Conservation (phyloP, 257 asterid species). For the Fraxinus excelsior region DNA sequence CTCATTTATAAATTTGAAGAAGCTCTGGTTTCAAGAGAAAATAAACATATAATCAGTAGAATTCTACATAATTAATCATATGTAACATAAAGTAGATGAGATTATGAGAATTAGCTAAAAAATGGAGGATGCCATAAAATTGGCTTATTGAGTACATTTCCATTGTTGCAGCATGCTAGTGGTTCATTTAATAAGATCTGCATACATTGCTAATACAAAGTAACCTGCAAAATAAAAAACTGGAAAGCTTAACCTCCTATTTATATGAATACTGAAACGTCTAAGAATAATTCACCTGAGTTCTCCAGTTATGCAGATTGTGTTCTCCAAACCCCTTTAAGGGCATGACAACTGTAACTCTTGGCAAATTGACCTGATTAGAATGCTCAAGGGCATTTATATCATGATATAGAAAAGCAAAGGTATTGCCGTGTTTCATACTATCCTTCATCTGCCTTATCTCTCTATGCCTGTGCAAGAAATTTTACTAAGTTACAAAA, state of each 20-base stretch:
- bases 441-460: slow-evolving; percentile 58
- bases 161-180: neutral
- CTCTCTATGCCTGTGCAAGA: slow-evolving; percentile 76
- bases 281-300: slow-evolving; percentile 61
- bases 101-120: slow-evolving; percentile 2
- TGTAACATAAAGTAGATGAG: slow-evolving; percentile 16
- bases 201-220: slow-evolving; percentile 4
- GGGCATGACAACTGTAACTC: slow-evolving; percentile 94
- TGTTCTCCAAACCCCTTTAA: slow-evolving; percentile 97
- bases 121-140: slow-evolving; percentile 13
- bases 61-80: neutral
- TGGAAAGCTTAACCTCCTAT: slow-evolving; percentile 13
- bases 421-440: slow-evolving; percentile 62
- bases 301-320: slow-evolving; percentile 96
- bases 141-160: slow-evolving; percentile 15
- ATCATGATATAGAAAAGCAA: slow-evolving; percentile 73
- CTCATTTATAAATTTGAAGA: slow-evolving; percentile 9
- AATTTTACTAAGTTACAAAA: slow-evolving; percentile 16
- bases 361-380: slow-evolving; percentile 77
- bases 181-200: slow-evolving; percentile 7
- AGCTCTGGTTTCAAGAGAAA: neutral
- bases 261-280: slow-evolving; percentile 21
- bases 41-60: neutral
- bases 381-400: slow-evolving; percentile 87
- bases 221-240: slow-evolving; percentile 11